phyloP scores from a whole-genome alignment of 768 basidiomycete species.

The Naganishia vaughanmartiniae region DNA sequence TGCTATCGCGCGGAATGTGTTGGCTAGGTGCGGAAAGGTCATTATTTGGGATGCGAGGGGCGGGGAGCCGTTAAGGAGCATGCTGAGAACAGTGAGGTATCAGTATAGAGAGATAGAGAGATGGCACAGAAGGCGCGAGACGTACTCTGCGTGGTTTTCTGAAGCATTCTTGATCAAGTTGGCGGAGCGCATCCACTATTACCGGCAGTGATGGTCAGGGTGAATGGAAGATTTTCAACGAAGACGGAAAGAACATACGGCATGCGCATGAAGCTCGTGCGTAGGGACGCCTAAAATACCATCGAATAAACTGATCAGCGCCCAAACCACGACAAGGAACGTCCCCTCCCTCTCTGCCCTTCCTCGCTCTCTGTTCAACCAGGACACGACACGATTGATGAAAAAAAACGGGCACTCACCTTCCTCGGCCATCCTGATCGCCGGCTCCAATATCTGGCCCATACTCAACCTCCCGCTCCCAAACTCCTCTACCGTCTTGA shows the following conservation, averaged over 20 bases:
- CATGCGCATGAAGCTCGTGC: constrained; percentile 21
- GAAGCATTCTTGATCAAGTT: constrained; percentile 75
- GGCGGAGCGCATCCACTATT: constrained; percentile 39
- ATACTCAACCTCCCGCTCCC: constrained; percentile 70
- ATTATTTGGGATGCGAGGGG: constrained; percentile 74
- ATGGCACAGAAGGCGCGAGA: neutral
- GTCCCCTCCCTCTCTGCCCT: too few species aligned
- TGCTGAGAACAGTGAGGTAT: constrained; percentile 27
- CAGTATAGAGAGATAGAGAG: neutral
- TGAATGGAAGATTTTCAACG: neutral
- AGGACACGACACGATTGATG: neutral
- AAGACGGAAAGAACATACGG: constrained; percentile 2
- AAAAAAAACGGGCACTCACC: constrained; percentile 54
- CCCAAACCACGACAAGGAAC: too few species aligned
- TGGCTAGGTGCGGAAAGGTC: constrained; percentile 73
- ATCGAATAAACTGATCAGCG: neutral
- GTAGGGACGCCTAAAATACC: constrained; percentile 7
- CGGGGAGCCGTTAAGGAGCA: constrained; percentile 44
- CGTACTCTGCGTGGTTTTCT: constrained; percentile 57
- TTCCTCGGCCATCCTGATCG: constrained; percentile 85
- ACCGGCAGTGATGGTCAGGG: constrained; percentile 8
- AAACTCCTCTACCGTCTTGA: constrained; percentile 77
- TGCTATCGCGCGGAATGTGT: constrained; percentile 76
- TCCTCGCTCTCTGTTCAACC: neutral
- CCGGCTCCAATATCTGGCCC: constrained; percentile 77